phyloP scores from a whole-genome alignment of 495 filamentous ascomycete genomes.

The Gamarada debralockiae region DNA sequence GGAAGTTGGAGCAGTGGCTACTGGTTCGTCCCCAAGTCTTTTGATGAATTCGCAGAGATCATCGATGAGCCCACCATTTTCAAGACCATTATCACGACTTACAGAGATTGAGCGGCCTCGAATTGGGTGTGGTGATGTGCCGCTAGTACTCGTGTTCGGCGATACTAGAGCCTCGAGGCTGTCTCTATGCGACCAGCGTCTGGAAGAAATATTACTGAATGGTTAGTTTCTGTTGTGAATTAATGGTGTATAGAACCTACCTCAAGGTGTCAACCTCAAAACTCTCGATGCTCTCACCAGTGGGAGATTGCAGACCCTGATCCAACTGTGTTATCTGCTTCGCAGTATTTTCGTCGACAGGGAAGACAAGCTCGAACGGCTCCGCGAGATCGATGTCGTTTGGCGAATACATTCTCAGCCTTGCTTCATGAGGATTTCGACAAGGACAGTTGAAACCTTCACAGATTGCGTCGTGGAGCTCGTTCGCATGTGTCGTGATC shows the following conservation, averaged over 20 bases:
- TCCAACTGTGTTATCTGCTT: neutral
- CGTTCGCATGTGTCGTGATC: neutral
- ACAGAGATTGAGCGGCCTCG: neutral
- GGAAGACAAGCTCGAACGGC: neutral
- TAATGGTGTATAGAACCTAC: neutral
- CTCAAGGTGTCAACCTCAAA: neutral
- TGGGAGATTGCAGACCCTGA: neutral
- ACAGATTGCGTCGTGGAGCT: neutral
- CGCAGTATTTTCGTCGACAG: neutral
- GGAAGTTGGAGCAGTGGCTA: neutral
- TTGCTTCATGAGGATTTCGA: neutral
- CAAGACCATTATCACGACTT: neutral
- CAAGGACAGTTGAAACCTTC: neutral
- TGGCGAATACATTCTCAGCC: neutral
- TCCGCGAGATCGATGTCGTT: neutral
- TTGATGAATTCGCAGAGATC: neutral
- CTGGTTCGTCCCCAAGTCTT: neutral
- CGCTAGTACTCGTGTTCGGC: neutral
- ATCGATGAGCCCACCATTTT: neutral
- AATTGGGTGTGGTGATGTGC: neutral
- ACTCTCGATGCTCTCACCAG: neutral
- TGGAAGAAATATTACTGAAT: neutral
- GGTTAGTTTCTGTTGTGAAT: neutral
- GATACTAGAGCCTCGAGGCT: neutral
- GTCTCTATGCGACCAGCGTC: neutral